A percentile compares a stretch with the other conserved stretches of the same genome.
Evolutionary conservation across 345 rosid genomes (phyloP).

Genomic region (Ceriops tagal): DNA sequence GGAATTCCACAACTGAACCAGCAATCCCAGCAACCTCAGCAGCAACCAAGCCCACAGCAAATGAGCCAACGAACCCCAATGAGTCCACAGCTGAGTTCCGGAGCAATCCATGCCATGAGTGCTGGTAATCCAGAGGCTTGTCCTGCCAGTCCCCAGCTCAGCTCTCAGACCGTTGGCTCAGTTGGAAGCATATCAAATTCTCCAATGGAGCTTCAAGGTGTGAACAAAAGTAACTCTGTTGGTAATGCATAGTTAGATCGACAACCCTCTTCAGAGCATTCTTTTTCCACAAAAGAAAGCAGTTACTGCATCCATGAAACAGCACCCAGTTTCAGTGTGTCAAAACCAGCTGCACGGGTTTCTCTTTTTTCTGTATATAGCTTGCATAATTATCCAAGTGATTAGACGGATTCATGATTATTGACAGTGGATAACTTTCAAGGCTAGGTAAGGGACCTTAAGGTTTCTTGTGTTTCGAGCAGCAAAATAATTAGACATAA

Average conservation of each 20-base stretch:
- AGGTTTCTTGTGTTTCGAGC: no score
- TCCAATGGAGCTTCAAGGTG: constrained; percentile 89
- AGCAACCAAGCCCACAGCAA: constrained; percentile 82
- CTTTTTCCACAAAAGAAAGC: not conserved
- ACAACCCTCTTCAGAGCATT: not conserved
- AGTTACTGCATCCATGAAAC: not conserved
- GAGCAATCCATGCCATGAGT: constrained; percentile 69
- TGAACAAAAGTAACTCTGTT: constrained; percentile 70
- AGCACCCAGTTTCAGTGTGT: not conserved
- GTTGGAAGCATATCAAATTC: constrained; percentile 89
- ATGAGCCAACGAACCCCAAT: constrained; percentile 77
- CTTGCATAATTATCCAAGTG: not conserved
- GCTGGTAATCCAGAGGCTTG: constrained; percentile 73
- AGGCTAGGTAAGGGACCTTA: no score
- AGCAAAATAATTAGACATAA: no score
- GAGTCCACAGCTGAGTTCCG: constrained; percentile 89
- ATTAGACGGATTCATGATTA: no score
- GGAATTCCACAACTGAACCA: constrained; percentile 60
- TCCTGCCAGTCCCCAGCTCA: constrained; percentile 94
- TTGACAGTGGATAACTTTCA: no score
- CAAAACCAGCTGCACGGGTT: not conserved
- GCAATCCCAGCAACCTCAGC: constrained; percentile 53
- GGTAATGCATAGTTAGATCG: constrained; percentile 14
- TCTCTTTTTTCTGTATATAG: not conserved
- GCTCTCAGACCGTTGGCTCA: constrained; percentile 88